Conservation (phyloP, 2,329 filamentous ascomycete species). For the Aspergillus tubingensis region DNA sequence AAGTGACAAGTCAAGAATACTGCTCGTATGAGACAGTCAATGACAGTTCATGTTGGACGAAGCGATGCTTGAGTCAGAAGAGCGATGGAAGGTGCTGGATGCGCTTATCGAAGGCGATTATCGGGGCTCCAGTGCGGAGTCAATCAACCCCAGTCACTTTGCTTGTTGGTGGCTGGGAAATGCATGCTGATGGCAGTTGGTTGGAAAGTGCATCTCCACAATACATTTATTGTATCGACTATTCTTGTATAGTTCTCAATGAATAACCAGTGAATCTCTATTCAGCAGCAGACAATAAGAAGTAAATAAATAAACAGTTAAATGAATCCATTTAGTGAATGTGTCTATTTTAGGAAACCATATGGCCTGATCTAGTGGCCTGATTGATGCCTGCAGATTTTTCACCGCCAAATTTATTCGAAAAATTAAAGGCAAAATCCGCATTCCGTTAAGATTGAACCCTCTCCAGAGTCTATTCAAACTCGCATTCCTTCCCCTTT, state of each 20-base stretch:
- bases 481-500: not conserved
- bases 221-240: not conserved
- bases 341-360: not conserved
- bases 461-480: not conserved
- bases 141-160: not conserved
- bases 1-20: not conserved
- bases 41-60: not conserved
- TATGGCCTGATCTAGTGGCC: constrained; percentile 24
- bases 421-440: constrained; percentile 13
- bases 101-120: constrained; percentile 10
- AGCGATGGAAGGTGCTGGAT: constrained; percentile 1
- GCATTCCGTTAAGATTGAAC: constrained; percentile 1
- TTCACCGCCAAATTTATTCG: constrained; percentile 22
- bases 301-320: too few species aligned
- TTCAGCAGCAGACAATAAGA: too few species aligned
- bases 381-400: constrained; percentile 17
- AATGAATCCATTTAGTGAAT: not conserved
- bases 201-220: too few species aligned
- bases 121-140: constrained; percentile 8
- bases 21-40: too few species aligned
- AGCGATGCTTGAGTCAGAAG: not conserved
- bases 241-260: not conserved
- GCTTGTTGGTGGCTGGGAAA: too few species aligned
- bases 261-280: not conserved
- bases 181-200: too few species aligned